Base-by-base conservation (phyloP, 2,329 filamentous ascomycete species). In the Fusarium pilosicola region DNA sequence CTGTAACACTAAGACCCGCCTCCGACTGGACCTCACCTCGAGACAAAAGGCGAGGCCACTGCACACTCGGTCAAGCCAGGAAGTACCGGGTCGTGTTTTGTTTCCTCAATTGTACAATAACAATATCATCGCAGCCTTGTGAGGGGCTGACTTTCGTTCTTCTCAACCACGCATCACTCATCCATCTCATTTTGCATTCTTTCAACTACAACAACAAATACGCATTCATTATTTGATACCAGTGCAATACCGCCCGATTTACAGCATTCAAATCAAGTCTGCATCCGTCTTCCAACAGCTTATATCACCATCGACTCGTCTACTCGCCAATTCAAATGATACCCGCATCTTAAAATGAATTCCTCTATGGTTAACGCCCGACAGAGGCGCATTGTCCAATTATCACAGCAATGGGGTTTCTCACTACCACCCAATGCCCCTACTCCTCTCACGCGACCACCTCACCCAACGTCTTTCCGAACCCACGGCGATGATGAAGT, bases 401-500 rank as follows among this genome's bases (percentile, higher is more conserved):
- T 90, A 26, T 86, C 87, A 8, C 80, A 85, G 48, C 84, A 88
- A 82, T 89, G 86, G 84, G 84, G 84, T 54, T 81, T 90, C 71
- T 69, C 71, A 26, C 77, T 78, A 41, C 74, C 83, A n/a, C 84
- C 84, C 32, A 81, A 81, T 20, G 78, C 83, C 8, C 82, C 83
- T 5, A 75, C 81, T 42, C 83, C 84, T 7, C 81, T 85, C 44
- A 76, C 81, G 7, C 83, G 84, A 55, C 87, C 86, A 6, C 80
- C 81, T 52, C 81, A 82, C 38, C 80, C 84, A 2, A 82, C 84
- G 7, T 84, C 83, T 10, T 85, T 85, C 71, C 84, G 85, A 56
- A 85, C 83, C 3, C 76, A 86, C 2, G 82, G 83, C 61, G 88
- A 90, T 71, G 87, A 90, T 56, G 78, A 83, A 32, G 79, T 82